These are phyloP conservation scores for Sporothrix humicola DNA, from an alignment of 2,329 filamentous ascomycete species.

Conservation along the genomic window DNA sequence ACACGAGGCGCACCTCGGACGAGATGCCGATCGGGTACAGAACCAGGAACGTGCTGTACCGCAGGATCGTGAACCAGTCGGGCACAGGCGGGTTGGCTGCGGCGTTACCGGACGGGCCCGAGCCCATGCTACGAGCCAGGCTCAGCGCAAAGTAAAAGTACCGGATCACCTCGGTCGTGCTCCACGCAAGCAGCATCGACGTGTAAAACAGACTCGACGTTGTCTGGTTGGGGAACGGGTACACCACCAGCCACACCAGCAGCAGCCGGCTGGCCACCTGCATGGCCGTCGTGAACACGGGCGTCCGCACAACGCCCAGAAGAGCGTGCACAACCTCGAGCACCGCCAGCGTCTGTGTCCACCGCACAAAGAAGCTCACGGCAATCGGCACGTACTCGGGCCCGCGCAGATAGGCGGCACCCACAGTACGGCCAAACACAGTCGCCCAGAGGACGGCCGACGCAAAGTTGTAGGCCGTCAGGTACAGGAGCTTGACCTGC, in stretches of 20 bases:
- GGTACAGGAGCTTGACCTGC: constrained; percentile 67
- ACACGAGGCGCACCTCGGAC: constrained; percentile 85
- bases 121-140: constrained; percentile 54
- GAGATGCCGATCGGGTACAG: constrained; percentile 91
- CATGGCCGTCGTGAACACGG: constrained; percentile 83
- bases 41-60: constrained; percentile 91
- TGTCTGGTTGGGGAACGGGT: constrained; percentile 69
- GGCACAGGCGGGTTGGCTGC: constrained; percentile 38
- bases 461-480: constrained; percentile 82
- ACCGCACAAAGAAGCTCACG: constrained; percentile 71
- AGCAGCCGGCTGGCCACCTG: constrained; percentile 88
- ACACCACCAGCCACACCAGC: constrained; percentile 84
- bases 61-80: constrained; percentile 72
- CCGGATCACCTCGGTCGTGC: constrained; percentile 86
- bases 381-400: constrained; percentile 64
- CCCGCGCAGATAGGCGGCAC: constrained; percentile 59
- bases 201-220: constrained; percentile 68
- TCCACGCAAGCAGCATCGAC: constrained; percentile 86
- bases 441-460: constrained; percentile 79
- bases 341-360: constrained; percentile 82
- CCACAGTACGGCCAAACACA: constrained; percentile 71
- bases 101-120: constrained; percentile 48
- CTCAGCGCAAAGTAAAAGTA: constrained; percentile 89
- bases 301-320: constrained; percentile 81
- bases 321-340: constrained; percentile 85